A percentile compares a stretch with the other conserved stretches of the same genome.
Evolutionary conservation across 2,329 filamentous ascomycete genomes (phyloP).

Genomic region (Cryphonectria radicalis): DNA sequence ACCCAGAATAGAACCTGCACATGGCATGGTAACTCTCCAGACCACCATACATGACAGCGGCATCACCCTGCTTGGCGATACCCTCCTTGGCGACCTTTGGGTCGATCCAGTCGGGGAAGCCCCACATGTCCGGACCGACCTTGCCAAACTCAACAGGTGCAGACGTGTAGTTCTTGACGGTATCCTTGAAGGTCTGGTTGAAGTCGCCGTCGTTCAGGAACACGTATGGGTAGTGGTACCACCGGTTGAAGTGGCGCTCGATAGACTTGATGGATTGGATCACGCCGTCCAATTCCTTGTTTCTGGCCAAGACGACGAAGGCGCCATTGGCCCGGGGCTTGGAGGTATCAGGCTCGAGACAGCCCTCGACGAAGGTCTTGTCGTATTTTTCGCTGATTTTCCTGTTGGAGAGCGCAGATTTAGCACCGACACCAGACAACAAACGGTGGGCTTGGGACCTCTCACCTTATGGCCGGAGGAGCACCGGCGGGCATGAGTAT

Average conservation of each 20-base stretch:
- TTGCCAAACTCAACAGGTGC: slow-evolving; percentile 88
- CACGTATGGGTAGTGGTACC: slow-evolving; percentile 98
- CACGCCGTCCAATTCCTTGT: slow-evolving; percentile 95
- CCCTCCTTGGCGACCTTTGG: slow-evolving; percentile 92
- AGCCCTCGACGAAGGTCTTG: slow-evolving; percentile 93
- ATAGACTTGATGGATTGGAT: slow-evolving; percentile 97
- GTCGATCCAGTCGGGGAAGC: slow-evolving; percentile 95
- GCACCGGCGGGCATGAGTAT: slow-evolving; percentile 87
- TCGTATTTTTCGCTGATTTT: slow-evolving; percentile 98
- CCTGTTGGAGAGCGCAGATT: slow-evolving; percentile 50
- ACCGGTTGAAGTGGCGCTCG: slow-evolving; percentile 97
- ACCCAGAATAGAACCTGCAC: slow-evolving; percentile 99
- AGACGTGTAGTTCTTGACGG: slow-evolving; percentile 88
- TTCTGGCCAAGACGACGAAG: slow-evolving; percentile 92
- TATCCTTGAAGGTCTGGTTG: slow-evolving; percentile 90
- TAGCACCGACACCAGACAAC: background rate
- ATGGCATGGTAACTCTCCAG: slow-evolving; percentile 99
- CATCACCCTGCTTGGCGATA: slow-evolving; percentile 94
- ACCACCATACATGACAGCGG: slow-evolving; percentile 98
- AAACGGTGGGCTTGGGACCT: background rate
- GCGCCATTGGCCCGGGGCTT: slow-evolving; percentile 88
- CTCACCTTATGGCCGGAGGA: slow-evolving; percentile 86
- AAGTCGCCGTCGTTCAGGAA: slow-evolving; percentile 98
- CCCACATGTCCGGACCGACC: slow-evolving; percentile 91
- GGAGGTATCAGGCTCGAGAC: slow-evolving; percentile 77